Evolutionary conservation across 495 filamentous ascomycete species (phyloP), one percentile per base, ranked within the genome.

Genomic region (Arthonia radiata): DNA sequence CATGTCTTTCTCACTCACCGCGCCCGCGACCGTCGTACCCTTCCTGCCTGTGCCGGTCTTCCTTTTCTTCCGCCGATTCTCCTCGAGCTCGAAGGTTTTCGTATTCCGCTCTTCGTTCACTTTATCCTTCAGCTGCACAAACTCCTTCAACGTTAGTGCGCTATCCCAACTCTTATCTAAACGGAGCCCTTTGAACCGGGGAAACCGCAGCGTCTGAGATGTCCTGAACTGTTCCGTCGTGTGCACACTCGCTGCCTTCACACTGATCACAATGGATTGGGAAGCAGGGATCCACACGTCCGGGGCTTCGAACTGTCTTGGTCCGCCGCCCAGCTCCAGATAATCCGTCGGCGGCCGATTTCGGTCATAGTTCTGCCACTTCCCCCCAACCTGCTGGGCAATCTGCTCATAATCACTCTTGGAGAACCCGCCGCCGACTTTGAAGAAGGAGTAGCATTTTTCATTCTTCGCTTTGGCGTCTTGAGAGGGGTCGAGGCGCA

Each of bases 231-330:
- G 59, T 32, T 81, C 77, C 13, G 73, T 75, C 0, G 50, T 48
- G 4, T 56, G 59, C 2, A 83, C 64, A 7, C 69, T 77, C 0
- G 86, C 77, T n/a, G 81, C 86, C 46, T 94, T 97, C 27, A 89
- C 71, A 15, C 72, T 69, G 2, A 97, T 30, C 13, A 94, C 81
- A 13, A 97, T 49, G 3, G 79, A 90, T 19, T 92, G 77, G 26
- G 62, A 64, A 1, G 89, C 86, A 15, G 67, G 67, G 42, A 97
- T 94, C 86, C 86, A 97, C 32, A 79, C 66, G 43, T 97, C 81
- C 0, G 86, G 86, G 18, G 62, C 52, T 40, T 93, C 82, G 28
- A 62, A 58, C 39, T 89, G 76, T 13, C 57, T 40, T 11, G 6
- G 7, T 11, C 19, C 19, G 11, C 82, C 79, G 0, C 60, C 81